Evolutionary conservation across 2,329 filamentous ascomycete genomes (phyloP).

Genomic region (Fusarium graminum): DNA sequence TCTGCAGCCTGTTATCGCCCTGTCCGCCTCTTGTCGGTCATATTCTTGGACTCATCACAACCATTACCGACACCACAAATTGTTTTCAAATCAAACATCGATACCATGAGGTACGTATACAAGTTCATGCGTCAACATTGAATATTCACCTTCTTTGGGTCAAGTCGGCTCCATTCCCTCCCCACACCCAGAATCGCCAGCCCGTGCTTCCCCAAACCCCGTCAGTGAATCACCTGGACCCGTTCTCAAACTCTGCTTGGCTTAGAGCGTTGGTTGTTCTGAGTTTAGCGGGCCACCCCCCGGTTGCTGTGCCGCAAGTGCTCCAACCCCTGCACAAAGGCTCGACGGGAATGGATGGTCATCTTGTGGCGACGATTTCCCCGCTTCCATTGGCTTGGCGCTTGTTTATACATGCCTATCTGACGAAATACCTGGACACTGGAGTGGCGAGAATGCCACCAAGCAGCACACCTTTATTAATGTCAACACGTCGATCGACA

Average conservation of each 20-base stretch:
- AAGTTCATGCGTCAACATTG: conserved; percentile 5
- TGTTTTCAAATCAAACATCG: neutral
- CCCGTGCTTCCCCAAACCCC: conserved; percentile 20
- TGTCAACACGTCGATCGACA: conserved; percentile 21
- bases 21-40: neutral
- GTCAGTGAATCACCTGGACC: conserved; percentile 35
- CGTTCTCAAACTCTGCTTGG: conserved; percentile 31
- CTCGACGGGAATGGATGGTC: conserved; percentile 32
- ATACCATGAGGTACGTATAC: conserved; percentile 37
- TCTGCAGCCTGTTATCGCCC: conserved; percentile 4
- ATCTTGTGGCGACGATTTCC: conserved; percentile 22
- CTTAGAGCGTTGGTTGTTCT: conserved; percentile 19
- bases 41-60: neutral
- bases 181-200: conserved; percentile 23
- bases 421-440: conserved; percentile 12
- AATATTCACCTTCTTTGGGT: neutral
- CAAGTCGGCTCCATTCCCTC: conserved; percentile 24
- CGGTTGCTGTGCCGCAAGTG: conserved; percentile 38
- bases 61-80: neutral
- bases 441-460: too few species aligned
- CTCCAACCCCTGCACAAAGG: conserved; percentile 23
- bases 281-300: conserved; percentile 33
- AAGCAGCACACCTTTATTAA: conserved; percentile 1
- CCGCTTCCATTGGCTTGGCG: conserved; percentile 41
- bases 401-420: neutral